These are phyloP conservation scores for Hyaloscypha bicolor DNA, from an alignment of 495 filamentous ascomycete species.

Conservation along the genomic window DNA sequence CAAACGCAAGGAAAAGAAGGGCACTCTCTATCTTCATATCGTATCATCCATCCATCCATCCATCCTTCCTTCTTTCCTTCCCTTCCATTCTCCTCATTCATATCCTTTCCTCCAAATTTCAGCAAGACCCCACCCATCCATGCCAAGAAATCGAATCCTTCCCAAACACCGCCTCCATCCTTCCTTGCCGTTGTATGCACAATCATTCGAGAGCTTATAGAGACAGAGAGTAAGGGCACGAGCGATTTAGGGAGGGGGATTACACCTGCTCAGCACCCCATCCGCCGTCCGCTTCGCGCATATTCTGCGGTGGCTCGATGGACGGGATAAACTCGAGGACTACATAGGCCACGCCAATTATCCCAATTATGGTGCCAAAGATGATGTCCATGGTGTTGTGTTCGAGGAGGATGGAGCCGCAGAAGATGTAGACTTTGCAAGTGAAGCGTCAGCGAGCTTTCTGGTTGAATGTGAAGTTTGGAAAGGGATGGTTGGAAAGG, in stretches of 20 bases:
- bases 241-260: not conserved
- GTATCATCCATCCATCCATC: not conserved
- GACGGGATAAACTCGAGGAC: slow-evolving; percentile 91
- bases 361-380: slow-evolving; percentile 69
- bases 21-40: slow-evolving; percentile 3
- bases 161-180: too few relatives aligned
- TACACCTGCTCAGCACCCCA: slow-evolving; percentile 77
- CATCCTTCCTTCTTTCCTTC: too few relatives aligned
- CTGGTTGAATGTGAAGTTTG: not conserved
- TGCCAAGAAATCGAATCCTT: too few relatives aligned
- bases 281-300: slow-evolving; percentile 78
- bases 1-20: not conserved
- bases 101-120: too few relatives aligned
- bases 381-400: slow-evolving; percentile 57
- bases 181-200: too few relatives aligned
- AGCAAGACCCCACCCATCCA: too few relatives aligned
- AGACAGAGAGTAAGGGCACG: not conserved
- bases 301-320: slow-evolving; percentile 97
- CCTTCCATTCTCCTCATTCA: not conserved
- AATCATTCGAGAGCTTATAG: not conserved
- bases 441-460: slow-evolving; percentile 26
- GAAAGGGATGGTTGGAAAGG: slow-evolving; percentile 4
- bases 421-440: slow-evolving; percentile 87
- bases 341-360: slow-evolving; percentile 77
- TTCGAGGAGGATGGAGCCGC: slow-evolving; percentile 81